These are phyloP conservation scores for Penicillium paxilli DNA, from an alignment of 495 filamentous ascomycete genomes.

Conservation along the genomic window DNA sequence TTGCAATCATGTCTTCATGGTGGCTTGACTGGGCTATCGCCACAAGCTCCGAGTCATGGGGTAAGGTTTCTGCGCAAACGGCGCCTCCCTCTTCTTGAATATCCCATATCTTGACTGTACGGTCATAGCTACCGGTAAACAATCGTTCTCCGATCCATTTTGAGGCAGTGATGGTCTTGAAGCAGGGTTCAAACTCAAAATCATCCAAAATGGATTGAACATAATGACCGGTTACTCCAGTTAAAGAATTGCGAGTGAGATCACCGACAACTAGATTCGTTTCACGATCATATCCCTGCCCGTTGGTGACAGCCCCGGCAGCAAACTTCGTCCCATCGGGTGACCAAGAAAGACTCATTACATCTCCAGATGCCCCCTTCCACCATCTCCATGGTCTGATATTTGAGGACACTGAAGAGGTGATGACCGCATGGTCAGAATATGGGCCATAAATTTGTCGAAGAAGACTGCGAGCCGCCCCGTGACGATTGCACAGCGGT, in stretches of 20 bases:
- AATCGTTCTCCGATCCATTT: constrained; percentile 66
- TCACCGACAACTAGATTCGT: constrained; percentile 78
- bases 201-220: no score
- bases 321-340: constrained; percentile 50
- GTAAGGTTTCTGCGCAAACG: constrained; percentile 51
- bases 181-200: no score
- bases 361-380: constrained; percentile 55
- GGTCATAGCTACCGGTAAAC: constrained; percentile 81
- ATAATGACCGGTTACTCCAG: constrained; percentile 70
- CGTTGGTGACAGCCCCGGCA: constrained; percentile 69
- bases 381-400: constrained; percentile 41
- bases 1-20: constrained; percentile 47
- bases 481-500: no score
- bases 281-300: constrained; percentile 76
- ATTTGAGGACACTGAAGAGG: constrained; percentile 15
- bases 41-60: constrained; percentile 68
- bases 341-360: constrained; percentile 49
- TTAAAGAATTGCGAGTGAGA: constrained; percentile 49
- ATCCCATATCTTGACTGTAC: constrained; percentile 76
- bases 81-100: constrained; percentile 29
- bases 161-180: constrained; percentile 38
- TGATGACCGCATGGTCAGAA: no score
- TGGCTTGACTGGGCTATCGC: constrained; percentile 61
- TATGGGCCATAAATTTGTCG: not conserved
- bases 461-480: not conserved